Evolutionary conservation across 257 asterid genomes (phyloP).

Genomic region (Haberlea rhodopensis): DNA sequence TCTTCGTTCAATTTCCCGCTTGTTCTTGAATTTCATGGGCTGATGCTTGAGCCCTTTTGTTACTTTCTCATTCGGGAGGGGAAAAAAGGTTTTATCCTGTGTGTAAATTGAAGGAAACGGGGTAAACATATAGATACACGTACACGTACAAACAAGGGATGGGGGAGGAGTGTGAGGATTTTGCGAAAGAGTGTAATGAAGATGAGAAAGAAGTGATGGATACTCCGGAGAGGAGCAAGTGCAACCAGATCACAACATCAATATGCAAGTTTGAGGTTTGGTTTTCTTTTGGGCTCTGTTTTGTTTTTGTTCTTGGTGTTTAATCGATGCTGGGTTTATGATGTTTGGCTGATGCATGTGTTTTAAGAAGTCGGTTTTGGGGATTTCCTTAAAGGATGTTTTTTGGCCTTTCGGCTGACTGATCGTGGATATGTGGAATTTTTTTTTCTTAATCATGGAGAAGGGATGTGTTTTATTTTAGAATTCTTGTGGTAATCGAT

Average conservation of each 20-base stretch:
- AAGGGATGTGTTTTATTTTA: background rate
- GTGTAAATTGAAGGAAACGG: no score
- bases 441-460: constrained; percentile 2
- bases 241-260: constrained; percentile 63
- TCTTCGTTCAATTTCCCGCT: constrained; percentile 70
- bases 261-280: constrained; percentile 70
- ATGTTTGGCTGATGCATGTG: constrained; percentile 18
- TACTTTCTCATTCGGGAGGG: constrained; percentile 33
- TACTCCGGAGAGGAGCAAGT: constrained; percentile 79
- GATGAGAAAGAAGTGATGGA: constrained; percentile 68
- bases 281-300: constrained; percentile 19
- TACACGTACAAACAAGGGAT: constrained; percentile 13
- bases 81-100: no score
- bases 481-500: constrained; percentile 14
- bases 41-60: constrained; percentile 34
- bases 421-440: constrained; percentile 16
- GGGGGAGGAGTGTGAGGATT: constrained; percentile 34
- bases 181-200: constrained; percentile 18
- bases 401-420: constrained; percentile 1
- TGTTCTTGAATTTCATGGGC: constrained; percentile 49
- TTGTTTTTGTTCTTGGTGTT: background rate
- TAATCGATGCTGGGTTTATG: constrained; percentile 26
- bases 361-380: constrained; percentile 32
- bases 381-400: constrained; percentile 4
- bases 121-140: constrained; percentile 20